phyloP scores from a whole-genome alignment of 768 basidiomycete species.

The Boletellus emodensis region DNA sequence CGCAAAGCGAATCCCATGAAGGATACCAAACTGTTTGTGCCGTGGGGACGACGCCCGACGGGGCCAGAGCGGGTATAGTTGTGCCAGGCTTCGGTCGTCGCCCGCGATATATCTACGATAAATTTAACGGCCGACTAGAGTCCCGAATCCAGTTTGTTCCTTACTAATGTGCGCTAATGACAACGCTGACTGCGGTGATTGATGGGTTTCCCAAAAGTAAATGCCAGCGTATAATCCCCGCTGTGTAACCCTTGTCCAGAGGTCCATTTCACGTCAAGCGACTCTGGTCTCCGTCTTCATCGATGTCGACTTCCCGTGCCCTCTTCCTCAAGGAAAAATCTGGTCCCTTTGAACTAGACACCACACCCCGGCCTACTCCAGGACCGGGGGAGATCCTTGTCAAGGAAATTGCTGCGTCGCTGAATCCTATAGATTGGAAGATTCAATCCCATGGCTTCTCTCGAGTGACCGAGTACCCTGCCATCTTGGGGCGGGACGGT shows the following conservation, averaged over 20 bases:
- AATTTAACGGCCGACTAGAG: slow-evolving; percentile 5
- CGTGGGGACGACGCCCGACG: slow-evolving; percentile 2
- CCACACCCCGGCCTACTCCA: slow-evolving; percentile 22
- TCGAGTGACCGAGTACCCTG: slow-evolving; percentile 28
- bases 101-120: slow-evolving; percentile 22
- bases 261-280: not conserved
- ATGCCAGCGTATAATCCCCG: too few relatives aligned
- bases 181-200: not conserved
- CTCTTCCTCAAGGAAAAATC: slow-evolving; percentile 19
- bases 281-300: not conserved
- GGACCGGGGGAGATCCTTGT: slow-evolving; percentile 42
- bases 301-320: slow-evolving; percentile 15
- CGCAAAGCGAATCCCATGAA: slow-evolving; percentile 8
- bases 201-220: not conserved
- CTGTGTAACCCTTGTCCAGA: not conserved
- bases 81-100: slow-evolving; percentile 34
- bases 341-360: slow-evolving; percentile 11
- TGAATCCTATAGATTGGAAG: slow-evolving; percentile 45
- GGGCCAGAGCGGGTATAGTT: slow-evolving; percentile 14
- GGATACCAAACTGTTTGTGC: not conserved
- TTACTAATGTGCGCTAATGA: too few relatives aligned
- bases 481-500: slow-evolving; percentile 36
- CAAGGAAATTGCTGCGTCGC: slow-evolving; percentile 36
- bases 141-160: slow-evolving; percentile 26
- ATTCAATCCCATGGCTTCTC: slow-evolving; percentile 7